Conservation (phyloP, 768 basidiomycete genomes). For the Hirschioporus abietinus region DNA sequence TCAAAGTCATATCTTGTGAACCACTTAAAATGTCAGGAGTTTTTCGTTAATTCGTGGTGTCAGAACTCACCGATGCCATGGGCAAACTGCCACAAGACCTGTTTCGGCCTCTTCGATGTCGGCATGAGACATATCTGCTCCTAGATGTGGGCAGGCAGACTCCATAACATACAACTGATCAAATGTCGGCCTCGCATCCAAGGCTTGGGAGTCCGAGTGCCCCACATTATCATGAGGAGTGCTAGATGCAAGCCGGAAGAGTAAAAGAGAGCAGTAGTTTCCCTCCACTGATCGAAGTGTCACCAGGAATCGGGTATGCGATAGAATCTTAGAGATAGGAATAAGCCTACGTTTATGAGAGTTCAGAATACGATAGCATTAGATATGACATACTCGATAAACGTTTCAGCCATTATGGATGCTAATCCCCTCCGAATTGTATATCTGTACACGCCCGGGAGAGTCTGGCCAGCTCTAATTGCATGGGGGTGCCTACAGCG, state of each 20-base stretch:
- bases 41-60: background rate
- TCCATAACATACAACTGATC: slow-evolving; percentile 73
- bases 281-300: slow-evolving; percentile 56
- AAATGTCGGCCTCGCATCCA: slow-evolving; percentile 15
- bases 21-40: background rate
- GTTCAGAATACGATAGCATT: background rate
- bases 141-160: slow-evolving; percentile 73
- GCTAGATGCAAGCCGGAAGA: slow-evolving; percentile 46
- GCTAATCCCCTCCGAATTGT: background rate
- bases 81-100: slow-evolving; percentile 62
- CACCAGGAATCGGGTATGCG: slow-evolving; percentile 55
- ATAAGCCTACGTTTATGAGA: background rate
- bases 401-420: background rate
- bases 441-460: background rate
- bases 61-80: slow-evolving; percentile 59
- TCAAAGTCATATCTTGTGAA: slow-evolving; percentile 70
- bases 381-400: background rate
- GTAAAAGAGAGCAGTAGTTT: slow-evolving; percentile 54
- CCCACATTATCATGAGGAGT: background rate
- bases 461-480: background rate
- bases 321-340: background rate
- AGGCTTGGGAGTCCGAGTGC: slow-evolving; percentile 16
- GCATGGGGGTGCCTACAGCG: background rate
- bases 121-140: slow-evolving; percentile 75
- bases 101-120: slow-evolving; percentile 65